These are phyloP conservation scores for Triticum dicoccoides DNA, from an alignment of 176 grass and related monocot species.

Conservation along the genomic window DNA sequence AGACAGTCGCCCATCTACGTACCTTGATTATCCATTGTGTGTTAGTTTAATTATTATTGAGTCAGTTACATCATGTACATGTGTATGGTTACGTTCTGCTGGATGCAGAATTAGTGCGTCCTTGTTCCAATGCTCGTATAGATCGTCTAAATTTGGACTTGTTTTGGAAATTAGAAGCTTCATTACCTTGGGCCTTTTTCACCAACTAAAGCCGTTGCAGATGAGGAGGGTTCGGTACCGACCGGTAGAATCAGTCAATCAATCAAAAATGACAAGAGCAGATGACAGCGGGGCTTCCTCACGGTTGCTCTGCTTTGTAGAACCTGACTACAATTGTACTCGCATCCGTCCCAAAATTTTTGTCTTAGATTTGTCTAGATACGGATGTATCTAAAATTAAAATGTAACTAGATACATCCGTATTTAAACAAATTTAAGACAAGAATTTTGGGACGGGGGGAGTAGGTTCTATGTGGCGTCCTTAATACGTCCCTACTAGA, in stretches of 20 bases:
- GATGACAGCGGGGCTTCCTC: background rate
- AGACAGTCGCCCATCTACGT: background rate
- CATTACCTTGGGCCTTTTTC: background rate
- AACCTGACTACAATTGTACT: too few relatives aligned
- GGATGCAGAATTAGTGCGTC: background rate
- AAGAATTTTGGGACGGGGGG: too few relatives aligned
- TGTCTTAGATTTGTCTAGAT: too few relatives aligned
- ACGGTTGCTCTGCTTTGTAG: conserved; percentile 42
- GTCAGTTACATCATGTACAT: background rate
- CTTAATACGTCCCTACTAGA: conserved; percentile 30
- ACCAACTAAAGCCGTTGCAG: background rate
- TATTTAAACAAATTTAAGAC: too few relatives aligned
- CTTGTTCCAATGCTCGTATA: background rate
- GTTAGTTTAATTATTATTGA: background rate
- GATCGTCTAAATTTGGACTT: background rate
- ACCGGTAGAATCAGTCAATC: background rate
- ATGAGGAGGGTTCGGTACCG: background rate
- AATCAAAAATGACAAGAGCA: background rate
- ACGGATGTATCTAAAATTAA: too few relatives aligned
- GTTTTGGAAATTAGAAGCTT: background rate
- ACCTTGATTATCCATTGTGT: background rate
- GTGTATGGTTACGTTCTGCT: background rate
- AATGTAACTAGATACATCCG: too few relatives aligned
- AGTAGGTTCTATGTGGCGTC: conserved; percentile 20
- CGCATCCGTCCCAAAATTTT: too few relatives aligned